These are phyloP conservation scores for Neofusicoccum sp. DNA, from an alignment of 2,329 filamentous ascomycete genomes.

Conservation along the genomic window DNA sequence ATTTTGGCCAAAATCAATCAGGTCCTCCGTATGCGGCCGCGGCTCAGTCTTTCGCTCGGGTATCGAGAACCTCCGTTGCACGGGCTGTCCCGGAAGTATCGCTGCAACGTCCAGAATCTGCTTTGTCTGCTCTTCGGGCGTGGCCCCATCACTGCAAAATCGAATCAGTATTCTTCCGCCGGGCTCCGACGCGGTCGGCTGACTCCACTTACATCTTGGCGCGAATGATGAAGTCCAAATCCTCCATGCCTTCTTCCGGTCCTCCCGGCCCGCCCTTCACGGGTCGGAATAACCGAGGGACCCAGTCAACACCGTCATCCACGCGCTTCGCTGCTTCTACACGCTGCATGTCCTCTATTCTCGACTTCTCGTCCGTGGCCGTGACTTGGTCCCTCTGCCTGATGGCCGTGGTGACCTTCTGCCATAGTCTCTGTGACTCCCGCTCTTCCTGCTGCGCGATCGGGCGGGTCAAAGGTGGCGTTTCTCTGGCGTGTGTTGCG, in stretches of 20 bases:
- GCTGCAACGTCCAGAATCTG: constrained; percentile 88
- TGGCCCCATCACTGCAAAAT: constrained; percentile 59
- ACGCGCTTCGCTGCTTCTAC: constrained; percentile 81
- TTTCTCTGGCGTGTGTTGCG: constrained; percentile 75
- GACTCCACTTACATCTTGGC: constrained; percentile 69
- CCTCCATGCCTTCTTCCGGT: constrained; percentile 79
- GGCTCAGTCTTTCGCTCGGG: constrained; percentile 52
- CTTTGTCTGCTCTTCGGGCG: constrained; percentile 70
- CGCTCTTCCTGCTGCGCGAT: constrained; percentile 84
- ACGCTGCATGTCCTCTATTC: constrained; percentile 89
- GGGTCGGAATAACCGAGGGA: constrained; percentile 78
- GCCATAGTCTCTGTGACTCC: constrained; percentile 89
- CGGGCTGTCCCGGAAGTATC: constrained; percentile 73
- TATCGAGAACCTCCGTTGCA: constrained; percentile 54
- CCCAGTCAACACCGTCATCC: constrained; percentile 83
- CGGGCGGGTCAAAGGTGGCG: constrained; percentile 72
- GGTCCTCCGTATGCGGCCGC: constrained; percentile 39
- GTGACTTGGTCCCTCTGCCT: constrained; percentile 82
- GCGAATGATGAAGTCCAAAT: constrained; percentile 93
- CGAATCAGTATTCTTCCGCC: constrained; percentile 9
- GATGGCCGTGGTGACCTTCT: constrained; percentile 77
- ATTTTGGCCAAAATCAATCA: constrained; percentile 62
- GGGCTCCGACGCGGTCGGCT: not conserved
- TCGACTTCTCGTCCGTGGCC: constrained; percentile 95
- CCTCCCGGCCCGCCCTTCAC: constrained; percentile 72